Evolutionary conservation across 257 asterid species (phyloP).

Genomic region (Solanum bulbocastanum): DNA sequence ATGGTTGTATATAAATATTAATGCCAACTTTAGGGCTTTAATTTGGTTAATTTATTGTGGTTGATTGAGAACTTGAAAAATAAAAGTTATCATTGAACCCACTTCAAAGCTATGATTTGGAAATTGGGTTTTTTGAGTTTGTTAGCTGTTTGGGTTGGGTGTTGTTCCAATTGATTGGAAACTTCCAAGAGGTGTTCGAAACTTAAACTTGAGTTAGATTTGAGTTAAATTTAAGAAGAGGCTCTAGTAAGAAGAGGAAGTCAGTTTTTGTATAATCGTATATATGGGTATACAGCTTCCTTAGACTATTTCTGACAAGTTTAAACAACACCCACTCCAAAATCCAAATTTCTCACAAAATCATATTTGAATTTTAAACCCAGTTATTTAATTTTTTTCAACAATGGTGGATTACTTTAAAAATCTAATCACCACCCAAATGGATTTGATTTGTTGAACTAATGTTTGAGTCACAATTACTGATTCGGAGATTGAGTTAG

Average conservation of each 20-base stretch:
- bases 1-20: not conserved
- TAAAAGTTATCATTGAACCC: not conserved
- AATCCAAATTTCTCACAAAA: not conserved
- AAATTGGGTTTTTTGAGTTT: not conserved
- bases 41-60: not conserved
- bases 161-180: not conserved
- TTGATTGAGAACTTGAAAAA: not conserved
- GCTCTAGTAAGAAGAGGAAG: not conserved
- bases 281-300: not conserved
- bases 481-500: not conserved
- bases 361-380: not conserved
- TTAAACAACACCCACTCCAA: not conserved
- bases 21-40: not conserved
- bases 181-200: not conserved
- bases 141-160: not conserved
- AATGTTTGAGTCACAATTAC: not conserved
- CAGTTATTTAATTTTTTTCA: not conserved
- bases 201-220: not conserved
- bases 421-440: not conserved
- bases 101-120: not conserved
- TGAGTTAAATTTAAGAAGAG: not conserved
- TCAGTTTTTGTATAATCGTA: not conserved
- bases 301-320: not conserved
- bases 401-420: not conserved
- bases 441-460: not conserved